phyloP scores from a whole-genome alignment of 177 flowering plant genomes.

The Vitis hybrid region DNA sequence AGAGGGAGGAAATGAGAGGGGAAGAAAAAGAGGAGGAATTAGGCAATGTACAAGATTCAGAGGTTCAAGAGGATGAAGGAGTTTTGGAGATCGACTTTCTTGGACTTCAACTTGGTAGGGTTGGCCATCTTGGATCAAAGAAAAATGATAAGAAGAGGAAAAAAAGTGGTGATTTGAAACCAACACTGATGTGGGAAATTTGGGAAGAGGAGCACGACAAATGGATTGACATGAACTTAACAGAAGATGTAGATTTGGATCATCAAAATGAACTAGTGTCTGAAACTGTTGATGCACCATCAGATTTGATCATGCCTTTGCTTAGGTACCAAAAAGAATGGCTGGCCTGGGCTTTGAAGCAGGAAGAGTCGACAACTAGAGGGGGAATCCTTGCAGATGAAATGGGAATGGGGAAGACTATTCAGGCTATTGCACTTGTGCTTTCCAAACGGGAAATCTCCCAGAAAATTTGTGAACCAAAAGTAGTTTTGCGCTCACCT shows the following conservation, averaged over 20 bases:
- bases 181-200: constrained; percentile 59
- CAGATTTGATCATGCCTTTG: constrained; percentile 57
- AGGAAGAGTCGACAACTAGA: constrained; percentile 62
- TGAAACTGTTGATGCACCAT: constrained; percentile 54
- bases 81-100: background rate
- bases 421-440: constrained; percentile 97
- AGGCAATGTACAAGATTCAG: background rate
- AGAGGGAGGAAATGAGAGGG: constrained; percentile 10
- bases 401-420: constrained; percentile 99
- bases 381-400: constrained; percentile 99
- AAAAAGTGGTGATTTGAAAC: constrained; percentile 19
- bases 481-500: constrained; percentile 17
- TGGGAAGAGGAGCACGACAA: constrained; percentile 66
- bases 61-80: background rate
- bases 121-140: background rate
- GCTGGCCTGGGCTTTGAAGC: constrained; percentile 91
- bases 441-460: constrained; percentile 54
- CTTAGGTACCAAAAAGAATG: constrained; percentile 92
- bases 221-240: constrained; percentile 51
- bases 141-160: constrained; percentile 10
- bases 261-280: constrained; percentile 31
- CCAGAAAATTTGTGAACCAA: constrained; percentile 10
- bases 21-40: background rate
- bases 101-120: background rate
- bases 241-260: constrained; percentile 39